A percentile compares a stretch with the other conserved stretches of the same genome.
phyloP scores from a whole-genome alignment of 1,139 yeast genomes.

The Yamadazyma membranifaciens region DNA sequence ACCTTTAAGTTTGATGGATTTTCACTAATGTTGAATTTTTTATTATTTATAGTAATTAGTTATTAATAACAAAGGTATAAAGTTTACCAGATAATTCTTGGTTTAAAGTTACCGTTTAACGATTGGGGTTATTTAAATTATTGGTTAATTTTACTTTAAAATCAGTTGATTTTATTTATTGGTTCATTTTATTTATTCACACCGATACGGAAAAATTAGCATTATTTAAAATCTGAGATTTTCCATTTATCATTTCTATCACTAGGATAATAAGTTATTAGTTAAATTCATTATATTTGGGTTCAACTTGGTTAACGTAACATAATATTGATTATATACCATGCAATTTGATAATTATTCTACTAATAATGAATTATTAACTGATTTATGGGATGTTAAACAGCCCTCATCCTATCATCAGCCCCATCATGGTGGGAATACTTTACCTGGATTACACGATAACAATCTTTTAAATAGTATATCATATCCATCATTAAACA shows the following conservation, averaged over 20 bases:
- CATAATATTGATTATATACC: no score
- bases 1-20: no score
- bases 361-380: slow-evolving; percentile 12
- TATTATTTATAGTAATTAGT: no score
- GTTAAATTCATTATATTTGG: no score
- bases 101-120: not conserved
- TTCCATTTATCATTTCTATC: slow-evolving; percentile 1
- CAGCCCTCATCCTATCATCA: slow-evolving; percentile 1
- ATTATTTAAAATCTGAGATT: no score
- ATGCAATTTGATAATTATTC: slow-evolving; percentile 7
- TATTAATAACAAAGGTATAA: no score
- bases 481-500: not conserved
- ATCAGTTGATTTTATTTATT: slow-evolving; percentile 8
- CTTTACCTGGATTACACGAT: no score
- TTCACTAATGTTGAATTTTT: no score
- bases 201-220: slow-evolving; percentile 10
- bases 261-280: no score
- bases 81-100: no score
- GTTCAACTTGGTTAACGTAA: no score
- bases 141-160: slow-evolving; percentile 1
- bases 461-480: no score
- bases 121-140: not conserved
- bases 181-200: slow-evolving; percentile 7
- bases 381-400: slow-evolving; percentile 14
- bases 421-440: not conserved